Conservation (phyloP, 805 yeast genomes). For the Pichia californica region DNA sequence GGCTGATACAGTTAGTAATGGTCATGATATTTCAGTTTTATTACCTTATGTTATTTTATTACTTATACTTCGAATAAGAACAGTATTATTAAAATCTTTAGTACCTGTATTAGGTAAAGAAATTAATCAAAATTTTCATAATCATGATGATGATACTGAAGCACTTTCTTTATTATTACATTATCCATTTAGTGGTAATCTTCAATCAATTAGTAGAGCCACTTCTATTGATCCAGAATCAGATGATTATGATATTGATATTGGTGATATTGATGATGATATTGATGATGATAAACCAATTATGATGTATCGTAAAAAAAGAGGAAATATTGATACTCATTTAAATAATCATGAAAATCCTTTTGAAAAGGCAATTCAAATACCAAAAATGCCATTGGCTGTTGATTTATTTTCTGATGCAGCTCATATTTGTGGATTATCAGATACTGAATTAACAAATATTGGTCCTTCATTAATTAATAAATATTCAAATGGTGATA, state of each 20-base stretch:
- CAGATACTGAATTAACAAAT: constrained; percentile 7
- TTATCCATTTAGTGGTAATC: constrained; percentile 31
- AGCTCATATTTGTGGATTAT: constrained; percentile 9
- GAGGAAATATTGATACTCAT: not conserved
- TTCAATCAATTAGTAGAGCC: constrained; percentile 6
- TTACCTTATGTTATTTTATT: constrained; percentile 37
- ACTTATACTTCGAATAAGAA: constrained; percentile 26
- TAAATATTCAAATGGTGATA: constrained; percentile 11
- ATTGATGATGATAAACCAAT: not conserved
- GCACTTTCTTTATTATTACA: constrained; percentile 43
- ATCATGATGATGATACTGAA: constrained; percentile 42
- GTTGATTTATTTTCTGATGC: constrained; percentile 9
- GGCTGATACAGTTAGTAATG: constrained; percentile 3
- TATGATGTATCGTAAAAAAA: constrained; percentile 7
- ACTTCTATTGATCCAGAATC: not conserved
- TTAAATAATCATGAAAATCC: not conserved
- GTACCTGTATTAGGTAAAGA: not conserved
- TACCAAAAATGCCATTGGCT: constrained; percentile 9
- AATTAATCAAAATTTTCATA: not conserved
- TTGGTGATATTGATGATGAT: not conserved
- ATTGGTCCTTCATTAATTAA: constrained; percentile 8
- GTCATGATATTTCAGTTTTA: constrained; percentile 19
- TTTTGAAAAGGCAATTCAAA: not conserved
- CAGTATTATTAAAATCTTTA: constrained; percentile 7
- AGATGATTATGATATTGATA: not conserved